Conservation (phyloP, 768 basidiomycete genomes). For the Daedaleopsis nitida region DNA sequence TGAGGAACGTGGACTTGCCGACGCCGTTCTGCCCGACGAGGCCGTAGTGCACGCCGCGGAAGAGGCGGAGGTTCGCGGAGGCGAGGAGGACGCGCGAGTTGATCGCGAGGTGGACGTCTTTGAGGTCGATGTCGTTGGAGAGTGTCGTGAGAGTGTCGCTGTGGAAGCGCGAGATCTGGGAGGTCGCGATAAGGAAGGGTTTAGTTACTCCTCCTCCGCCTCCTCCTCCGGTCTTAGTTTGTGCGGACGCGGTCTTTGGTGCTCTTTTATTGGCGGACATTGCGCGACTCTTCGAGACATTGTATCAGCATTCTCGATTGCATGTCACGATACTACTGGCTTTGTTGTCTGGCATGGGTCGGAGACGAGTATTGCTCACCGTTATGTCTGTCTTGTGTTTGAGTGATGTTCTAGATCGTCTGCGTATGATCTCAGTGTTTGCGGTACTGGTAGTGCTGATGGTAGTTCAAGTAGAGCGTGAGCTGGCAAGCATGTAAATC, state of each 20-base stretch:
- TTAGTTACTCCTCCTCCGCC: neutral
- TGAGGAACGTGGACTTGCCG: conserved; percentile 89
- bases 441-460: too few relatives aligned
- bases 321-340: too few relatives aligned
- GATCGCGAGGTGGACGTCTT: conserved; percentile 14
- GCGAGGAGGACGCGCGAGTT: conserved; percentile 13
- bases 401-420: too few relatives aligned
- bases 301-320: neutral
- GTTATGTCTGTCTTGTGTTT: too few relatives aligned
- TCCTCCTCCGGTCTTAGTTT: neutral
- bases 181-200: conserved; percentile 10
- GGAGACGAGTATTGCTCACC: too few relatives aligned
- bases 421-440: too few relatives aligned
- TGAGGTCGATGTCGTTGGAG: conserved; percentile 21
- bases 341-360: too few relatives aligned
- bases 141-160: conserved; percentile 19
- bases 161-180: conserved; percentile 21
- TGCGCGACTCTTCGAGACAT: neutral
- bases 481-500: too few relatives aligned
- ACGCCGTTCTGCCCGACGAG: conserved; percentile 94
- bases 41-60: conserved; percentile 19
- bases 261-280: conserved; percentile 2
- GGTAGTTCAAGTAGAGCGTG: too few relatives aligned
- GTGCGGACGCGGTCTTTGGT: neutral
- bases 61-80: conserved; percentile 19